phyloP scores from a whole-genome alignment of 2,329 filamentous ascomycete genomes.

The Dactylellina drechsleri region DNA sequence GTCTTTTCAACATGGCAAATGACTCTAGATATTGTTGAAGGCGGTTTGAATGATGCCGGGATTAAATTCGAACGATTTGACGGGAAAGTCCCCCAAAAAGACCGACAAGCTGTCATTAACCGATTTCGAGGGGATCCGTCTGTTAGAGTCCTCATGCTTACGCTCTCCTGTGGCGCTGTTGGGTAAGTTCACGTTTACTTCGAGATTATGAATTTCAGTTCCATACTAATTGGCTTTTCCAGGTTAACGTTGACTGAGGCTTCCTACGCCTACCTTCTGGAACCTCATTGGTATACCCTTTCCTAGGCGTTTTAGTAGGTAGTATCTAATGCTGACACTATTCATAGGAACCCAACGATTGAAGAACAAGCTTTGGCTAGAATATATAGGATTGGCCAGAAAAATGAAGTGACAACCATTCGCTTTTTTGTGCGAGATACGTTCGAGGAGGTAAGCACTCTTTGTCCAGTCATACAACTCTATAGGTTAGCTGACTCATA shows the following conservation, averaged over 20 bases:
- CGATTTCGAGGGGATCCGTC: too few relatives aligned
- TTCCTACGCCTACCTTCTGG: constrained; percentile 65
- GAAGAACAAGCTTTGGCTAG: constrained; percentile 60
- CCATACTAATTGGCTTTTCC: not conserved
- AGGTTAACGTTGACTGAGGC: constrained; percentile 66
- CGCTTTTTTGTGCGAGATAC: constrained; percentile 58
- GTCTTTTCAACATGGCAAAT: constrained; percentile 67
- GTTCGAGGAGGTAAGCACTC: constrained; percentile 59
- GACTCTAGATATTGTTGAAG: constrained; percentile 65
- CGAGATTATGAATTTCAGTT: not conserved
- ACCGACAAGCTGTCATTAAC: too few relatives aligned
- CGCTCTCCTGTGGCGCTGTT: too few relatives aligned
- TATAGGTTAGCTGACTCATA: too few relatives aligned
- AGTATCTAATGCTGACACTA: too few relatives aligned
- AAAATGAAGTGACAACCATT: constrained; percentile 56
- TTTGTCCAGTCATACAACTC: too few relatives aligned
- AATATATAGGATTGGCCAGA: constrained; percentile 58
- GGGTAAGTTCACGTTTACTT: too few relatives aligned
- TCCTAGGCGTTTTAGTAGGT: not conserved
- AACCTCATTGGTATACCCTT: constrained; percentile 64
- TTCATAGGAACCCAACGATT: constrained; percentile 57
- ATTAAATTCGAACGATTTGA: too few relatives aligned
- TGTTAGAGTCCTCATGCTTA: too few relatives aligned
- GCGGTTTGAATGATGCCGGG: constrained; percentile 60
- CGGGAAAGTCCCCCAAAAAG: too few relatives aligned